These are phyloP conservation scores for Perkinsus olseni DNA, from an alignment of 169 alveolate genomes.

Conservation along the genomic window DNA sequence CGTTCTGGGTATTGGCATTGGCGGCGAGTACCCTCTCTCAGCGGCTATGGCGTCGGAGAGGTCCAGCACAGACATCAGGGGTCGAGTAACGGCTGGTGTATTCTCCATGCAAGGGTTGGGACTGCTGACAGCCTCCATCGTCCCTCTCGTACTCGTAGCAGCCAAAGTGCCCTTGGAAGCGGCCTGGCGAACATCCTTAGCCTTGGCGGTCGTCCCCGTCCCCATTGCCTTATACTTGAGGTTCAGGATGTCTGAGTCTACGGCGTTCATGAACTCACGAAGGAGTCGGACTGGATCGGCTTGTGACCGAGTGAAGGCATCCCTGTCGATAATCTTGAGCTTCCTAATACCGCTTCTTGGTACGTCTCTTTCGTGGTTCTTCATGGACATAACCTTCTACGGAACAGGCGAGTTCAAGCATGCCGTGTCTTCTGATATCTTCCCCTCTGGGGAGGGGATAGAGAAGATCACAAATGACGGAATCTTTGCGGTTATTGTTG, in stretches of 20 bases:
- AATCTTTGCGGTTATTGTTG: not conserved
- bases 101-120: constrained; percentile 35
- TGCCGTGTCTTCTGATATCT: constrained; percentile 2
- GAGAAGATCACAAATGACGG: not conserved
- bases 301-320: not conserved
- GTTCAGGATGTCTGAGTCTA: not conserved
- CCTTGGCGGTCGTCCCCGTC: not conserved
- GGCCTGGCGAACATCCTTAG: not conserved
- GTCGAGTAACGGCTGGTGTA: constrained; percentile 18
- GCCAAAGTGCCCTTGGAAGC: not conserved
- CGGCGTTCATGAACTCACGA: not conserved
- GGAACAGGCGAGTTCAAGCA: constrained; percentile 23
- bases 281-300: not conserved
- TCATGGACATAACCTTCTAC: constrained; percentile 33
- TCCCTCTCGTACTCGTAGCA: not conserved
- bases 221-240: not conserved
- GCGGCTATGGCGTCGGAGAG: constrained; percentile 30
- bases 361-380: constrained; percentile 31
- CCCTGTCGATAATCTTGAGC: not conserved
- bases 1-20: constrained; percentile 37
- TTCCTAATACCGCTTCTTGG: constrained; percentile 9
- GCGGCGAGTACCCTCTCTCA: constrained; percentile 49
- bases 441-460: not conserved
- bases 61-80: constrained; percentile 1
- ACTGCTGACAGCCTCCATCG: not conserved